These are phyloP conservation scores for Phialophora verrucosa DNA, from an alignment of 2,329 filamentous ascomycete species.

Conservation along the genomic window DNA sequence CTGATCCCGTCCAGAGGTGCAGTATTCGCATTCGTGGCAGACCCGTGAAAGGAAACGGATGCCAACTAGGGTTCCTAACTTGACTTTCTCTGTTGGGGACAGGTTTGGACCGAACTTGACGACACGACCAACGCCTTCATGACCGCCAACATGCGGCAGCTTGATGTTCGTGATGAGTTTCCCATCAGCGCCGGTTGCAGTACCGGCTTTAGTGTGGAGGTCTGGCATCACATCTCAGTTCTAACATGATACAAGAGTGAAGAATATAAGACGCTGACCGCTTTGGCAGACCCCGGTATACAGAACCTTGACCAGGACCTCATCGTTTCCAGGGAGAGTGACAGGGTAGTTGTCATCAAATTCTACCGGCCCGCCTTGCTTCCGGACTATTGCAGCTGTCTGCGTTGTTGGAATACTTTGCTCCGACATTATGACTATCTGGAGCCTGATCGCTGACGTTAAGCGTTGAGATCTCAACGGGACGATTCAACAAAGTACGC, in stretches of 20 bases:
- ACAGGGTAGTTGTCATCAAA: conserved; percentile 52
- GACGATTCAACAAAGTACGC: background rate
- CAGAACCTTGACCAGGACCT: conserved; percentile 54
- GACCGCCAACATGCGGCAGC: conserved; percentile 54
- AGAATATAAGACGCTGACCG: conserved; percentile 41
- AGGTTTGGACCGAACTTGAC: conserved; percentile 46
- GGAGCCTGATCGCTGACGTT: background rate
- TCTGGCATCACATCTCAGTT: conserved; percentile 39
- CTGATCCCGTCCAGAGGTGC: conserved; percentile 50
- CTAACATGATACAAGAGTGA: background rate
- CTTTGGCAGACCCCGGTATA: conserved; percentile 55
- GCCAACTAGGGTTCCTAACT: conserved; percentile 50
- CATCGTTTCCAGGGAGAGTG: conserved; percentile 47
- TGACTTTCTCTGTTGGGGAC: conserved; percentile 41
- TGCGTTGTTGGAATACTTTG: conserved; percentile 40
- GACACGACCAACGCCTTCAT: conserved; percentile 54
- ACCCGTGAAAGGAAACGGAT: conserved; percentile 52
- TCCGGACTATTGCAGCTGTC: conserved; percentile 51
- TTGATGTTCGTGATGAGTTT: conserved; percentile 53
- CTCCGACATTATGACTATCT: conserved; percentile 23
- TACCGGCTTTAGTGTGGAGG: conserved; percentile 50
- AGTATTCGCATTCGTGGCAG: conserved; percentile 53
- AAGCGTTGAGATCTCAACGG: background rate
- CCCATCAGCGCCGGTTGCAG: conserved; percentile 48
- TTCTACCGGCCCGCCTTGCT: conserved; percentile 49